Evolutionary conservation across 2,329 filamentous ascomycete species (phyloP), one percentile per base, ranked within the genome.

Genomic region (Trichophyton rubrum): DNA sequence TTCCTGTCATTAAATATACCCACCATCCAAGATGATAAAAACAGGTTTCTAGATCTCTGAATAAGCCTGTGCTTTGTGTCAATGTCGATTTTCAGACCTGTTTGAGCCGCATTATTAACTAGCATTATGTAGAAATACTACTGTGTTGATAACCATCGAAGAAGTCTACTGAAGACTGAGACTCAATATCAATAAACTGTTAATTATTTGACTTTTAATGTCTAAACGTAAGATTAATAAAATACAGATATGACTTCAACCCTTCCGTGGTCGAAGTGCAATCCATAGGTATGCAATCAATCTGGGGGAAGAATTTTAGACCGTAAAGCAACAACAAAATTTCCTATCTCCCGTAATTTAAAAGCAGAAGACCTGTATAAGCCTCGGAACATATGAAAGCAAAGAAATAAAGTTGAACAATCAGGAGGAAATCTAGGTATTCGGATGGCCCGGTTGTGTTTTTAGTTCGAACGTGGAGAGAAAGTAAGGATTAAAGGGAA

Each of bases 131-230:
- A 30, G 5, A 38, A n/a, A n/a, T n/a, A 13, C 9, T 11, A 38
- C 11, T 2, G 11, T 13, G 33, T 13, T 13, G 7, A 38, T 38
- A 38, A 9, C 8, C 9, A 38, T 38, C 33, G 11, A 38, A 38
- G 3, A 38, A 45, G 27, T 7, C 27, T 6, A 30, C 7, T 6
- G 27, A 45, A 20, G 41, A 45, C 41, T 24, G 15, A 8, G 41
- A 47, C 2, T 24, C 3, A 20, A 47, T 8, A 47, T 20, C 20
- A 22, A 47, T 47, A 11, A 55, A 35, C 15, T 33, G 49, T 55
- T 55, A 55, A 55, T 55, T 55, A 55, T 33, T 55, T 55, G 49
- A 35, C 49, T 55, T 55, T 55, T 55, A 35, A 55, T 35, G 49
- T 55, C 49, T 55, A 55, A 55, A 20, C 27, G 8, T 55, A 55